Conservation (phyloP, 2,329 filamentous ascomycete species). For the Colletotrichum theobromicola region DNA sequence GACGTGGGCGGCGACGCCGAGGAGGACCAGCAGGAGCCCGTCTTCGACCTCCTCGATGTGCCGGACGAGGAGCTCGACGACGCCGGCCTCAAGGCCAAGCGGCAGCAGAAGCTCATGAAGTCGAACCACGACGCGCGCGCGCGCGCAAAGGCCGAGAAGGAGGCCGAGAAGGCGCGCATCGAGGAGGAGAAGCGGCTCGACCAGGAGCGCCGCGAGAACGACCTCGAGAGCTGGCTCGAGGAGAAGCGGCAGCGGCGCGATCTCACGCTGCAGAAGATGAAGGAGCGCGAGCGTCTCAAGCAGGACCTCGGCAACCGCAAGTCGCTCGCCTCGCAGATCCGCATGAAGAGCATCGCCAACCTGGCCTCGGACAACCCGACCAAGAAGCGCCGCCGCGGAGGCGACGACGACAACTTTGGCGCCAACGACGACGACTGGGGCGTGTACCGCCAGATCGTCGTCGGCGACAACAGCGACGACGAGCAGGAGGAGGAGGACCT, state of each 20-base stretch:
- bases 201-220: constrained; percentile 79
- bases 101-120: constrained; percentile 90
- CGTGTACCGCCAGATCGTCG: constrained; percentile 91
- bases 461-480: constrained; percentile 81
- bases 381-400: constrained; percentile 84
- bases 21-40: constrained; percentile 80
- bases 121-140: constrained; percentile 92
- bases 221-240: constrained; percentile 86
- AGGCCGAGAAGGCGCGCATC: constrained; percentile 83
- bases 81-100: constrained; percentile 87
- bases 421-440: constrained; percentile 98
- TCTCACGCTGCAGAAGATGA: constrained; percentile 80
- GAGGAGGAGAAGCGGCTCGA: constrained; percentile 86
- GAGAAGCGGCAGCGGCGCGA: constrained; percentile 78
- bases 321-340: constrained; percentile 92
- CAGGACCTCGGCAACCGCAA: constrained; percentile 96
- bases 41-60: constrained; percentile 86
- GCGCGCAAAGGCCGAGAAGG: constrained; percentile 95
- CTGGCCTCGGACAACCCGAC: constrained; percentile 87
- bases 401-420: constrained; percentile 95
- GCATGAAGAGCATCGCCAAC: constrained; percentile 98
- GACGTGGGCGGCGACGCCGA: constrained; percentile 85
- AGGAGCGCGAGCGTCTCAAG: constrained; percentile 91
- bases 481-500: constrained; percentile 94
- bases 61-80: constrained; percentile 95